Conservation (phyloP, 2,329 filamentous ascomycete species). For the Ceratocystis cubensis region DNA sequence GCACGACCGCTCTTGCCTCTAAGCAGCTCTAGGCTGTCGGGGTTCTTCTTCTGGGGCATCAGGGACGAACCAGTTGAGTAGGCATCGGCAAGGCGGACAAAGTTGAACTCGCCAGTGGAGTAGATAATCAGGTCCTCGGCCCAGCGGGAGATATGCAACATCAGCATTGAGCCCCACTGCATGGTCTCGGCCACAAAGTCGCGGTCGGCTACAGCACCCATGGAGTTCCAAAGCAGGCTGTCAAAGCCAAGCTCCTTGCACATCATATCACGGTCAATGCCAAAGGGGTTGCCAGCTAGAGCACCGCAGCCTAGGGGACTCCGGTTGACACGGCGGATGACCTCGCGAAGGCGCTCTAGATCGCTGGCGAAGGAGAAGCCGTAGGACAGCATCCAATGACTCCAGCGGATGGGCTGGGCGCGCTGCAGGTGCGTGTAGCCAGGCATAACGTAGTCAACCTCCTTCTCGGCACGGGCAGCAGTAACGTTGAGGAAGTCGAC, state of each 20-base stretch:
- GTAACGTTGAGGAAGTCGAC: slow-evolving; percentile 57
- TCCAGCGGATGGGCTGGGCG: slow-evolving; percentile 67
- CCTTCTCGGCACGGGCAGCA: slow-evolving; percentile 54
- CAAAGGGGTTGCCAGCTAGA: slow-evolving; percentile 69
- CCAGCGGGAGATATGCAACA: slow-evolving; percentile 69
- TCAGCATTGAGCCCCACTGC: slow-evolving; percentile 66
- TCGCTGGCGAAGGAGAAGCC: slow-evolving; percentile 59
- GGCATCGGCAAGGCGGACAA: slow-evolving; percentile 62
- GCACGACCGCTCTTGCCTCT: slow-evolving; percentile 63
- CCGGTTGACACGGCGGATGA: slow-evolving; percentile 60
- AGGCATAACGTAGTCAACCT: slow-evolving; percentile 63
- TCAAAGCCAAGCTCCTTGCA: slow-evolving; percentile 72
- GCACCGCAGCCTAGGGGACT: slow-evolving; percentile 62
- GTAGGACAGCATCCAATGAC: slow-evolving; percentile 68
- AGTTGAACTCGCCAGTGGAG: slow-evolving; percentile 62
- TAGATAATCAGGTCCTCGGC: slow-evolving; percentile 81
- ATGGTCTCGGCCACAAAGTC: slow-evolving; percentile 76
- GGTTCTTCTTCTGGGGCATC: slow-evolving; percentile 80
- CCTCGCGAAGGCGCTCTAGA: slow-evolving; percentile 62
- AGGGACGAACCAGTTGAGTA: slow-evolving; percentile 65
- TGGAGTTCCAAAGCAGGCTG: slow-evolving; percentile 60
- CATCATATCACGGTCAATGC: slow-evolving; percentile 67
- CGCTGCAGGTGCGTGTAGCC: slow-evolving; percentile 82
- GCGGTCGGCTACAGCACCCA: slow-evolving; percentile 62
- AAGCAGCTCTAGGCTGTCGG: slow-evolving; percentile 58